Percentiles rank a stretch among this genome's conserved stretches.
phyloP scores from a whole-genome alignment of 2,329 filamentous ascomycete species.

The Aspergillus viridinutans region DNA sequence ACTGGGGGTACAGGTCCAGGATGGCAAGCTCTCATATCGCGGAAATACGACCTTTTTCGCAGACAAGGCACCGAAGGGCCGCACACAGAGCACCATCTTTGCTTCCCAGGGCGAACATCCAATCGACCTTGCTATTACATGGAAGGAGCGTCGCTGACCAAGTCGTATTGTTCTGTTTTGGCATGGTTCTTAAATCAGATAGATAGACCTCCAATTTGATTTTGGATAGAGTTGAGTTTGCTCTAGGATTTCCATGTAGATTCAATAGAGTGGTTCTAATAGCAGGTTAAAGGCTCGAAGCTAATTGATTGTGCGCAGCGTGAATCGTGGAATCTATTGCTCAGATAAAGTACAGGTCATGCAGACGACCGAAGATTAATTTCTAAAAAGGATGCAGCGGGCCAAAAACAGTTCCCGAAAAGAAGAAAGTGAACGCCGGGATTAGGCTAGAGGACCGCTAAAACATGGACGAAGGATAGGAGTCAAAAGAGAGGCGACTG shows the following conservation, averaged over 20 bases:
- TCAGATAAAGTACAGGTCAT: constrained; percentile 12
- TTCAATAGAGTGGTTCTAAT: constrained; percentile 7
- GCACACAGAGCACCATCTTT: constrained; percentile 31
- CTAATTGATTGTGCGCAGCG: not conserved
- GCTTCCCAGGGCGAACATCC: constrained; percentile 28
- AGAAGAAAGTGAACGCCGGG: constrained; percentile 14
- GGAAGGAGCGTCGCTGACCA: constrained; percentile 18
- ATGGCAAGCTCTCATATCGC: constrained; percentile 29
- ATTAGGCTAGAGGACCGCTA: constrained; percentile 2
- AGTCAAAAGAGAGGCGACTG: constrained; percentile 16
- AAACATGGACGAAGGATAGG: constrained; percentile 8
- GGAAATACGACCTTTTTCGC: constrained; percentile 37
- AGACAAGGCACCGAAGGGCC: constrained; percentile 34
- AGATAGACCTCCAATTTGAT: not conserved
- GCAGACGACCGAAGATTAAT: constrained; percentile 4
- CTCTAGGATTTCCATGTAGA: not conserved
- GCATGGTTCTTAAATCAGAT: not conserved
- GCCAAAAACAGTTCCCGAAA: constrained; percentile 7
- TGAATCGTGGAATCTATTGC: constrained; percentile 8
- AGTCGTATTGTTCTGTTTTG: not conserved
- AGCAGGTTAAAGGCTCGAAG: not conserved
- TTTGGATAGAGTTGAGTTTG: not conserved
- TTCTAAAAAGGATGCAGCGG: constrained; percentile 4
- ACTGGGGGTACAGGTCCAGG: constrained; percentile 21
- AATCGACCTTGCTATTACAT: constrained; percentile 31